Base-by-base conservation (phyloP, 129 eudicot genomes). In the Tagetes erecta region DNA sequence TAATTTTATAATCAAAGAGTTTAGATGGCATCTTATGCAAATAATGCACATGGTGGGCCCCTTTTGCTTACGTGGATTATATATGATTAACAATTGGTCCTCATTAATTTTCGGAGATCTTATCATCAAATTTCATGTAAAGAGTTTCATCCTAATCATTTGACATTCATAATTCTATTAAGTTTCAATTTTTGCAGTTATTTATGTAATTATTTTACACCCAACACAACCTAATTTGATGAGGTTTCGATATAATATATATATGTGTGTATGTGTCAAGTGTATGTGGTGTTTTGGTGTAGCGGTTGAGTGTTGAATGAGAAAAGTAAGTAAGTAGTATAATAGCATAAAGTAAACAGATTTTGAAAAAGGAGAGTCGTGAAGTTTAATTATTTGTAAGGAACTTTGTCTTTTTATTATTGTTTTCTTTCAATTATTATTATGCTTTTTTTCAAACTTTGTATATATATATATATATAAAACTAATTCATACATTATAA, bases 221-320 rank as follows among this genome's bases (percentile, higher is more conserved):
- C 27, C 27, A 20, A 20, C 27, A 20, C 27, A 20, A 20, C 27
- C 27, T 20, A 20, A 20, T 20, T 20, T 57, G 6, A 56, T 8
- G 37, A 33, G 36, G 47, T 9, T 46, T 64, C 13, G 8, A 67
- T 33, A 6, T 31, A 8, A 20, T 8, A 8, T 57, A 20, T 8
- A 8, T 57, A 31, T 31, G 63, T 56, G 11, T 27, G 10, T 56
- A 13, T 59, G 65, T 59, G 66, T 59, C 66, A 59, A 59, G 66
- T 34, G 66, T 59, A 8, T 31, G 6, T 34, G 47, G 50, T 56
- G 27, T 68, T 34, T 56, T 9, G 65, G 68, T 70, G 82, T 52
- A 72, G 83, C 67, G 69, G 74, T 79, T 79, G 83, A 79, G 83
- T 79, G 78, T 79, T 72, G 73, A 77, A 78, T 64, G 74, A 79